phyloP scores from a whole-genome alignment of 257 asterid genomes.

The Ehretia macrophylla region DNA sequence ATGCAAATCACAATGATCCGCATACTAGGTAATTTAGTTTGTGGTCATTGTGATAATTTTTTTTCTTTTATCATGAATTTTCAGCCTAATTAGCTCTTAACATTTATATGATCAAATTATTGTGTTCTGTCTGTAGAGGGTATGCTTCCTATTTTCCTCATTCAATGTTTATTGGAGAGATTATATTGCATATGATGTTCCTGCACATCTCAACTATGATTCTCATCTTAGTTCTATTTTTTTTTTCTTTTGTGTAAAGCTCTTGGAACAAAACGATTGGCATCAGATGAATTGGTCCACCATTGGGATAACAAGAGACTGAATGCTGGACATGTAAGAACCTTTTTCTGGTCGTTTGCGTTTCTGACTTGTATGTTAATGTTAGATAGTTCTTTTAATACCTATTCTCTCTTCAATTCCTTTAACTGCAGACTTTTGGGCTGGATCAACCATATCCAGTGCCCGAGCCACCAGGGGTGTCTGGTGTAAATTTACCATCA shows the following conservation, averaged over 20 bases:
- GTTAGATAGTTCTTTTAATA: conserved; percentile 4
- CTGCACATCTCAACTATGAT: no score
- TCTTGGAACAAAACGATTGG: conserved; percentile 85
- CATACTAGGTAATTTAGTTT: no score
- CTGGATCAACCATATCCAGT: conserved; percentile 52
- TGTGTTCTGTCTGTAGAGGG: no score
- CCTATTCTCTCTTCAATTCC: conserved; percentile 9
- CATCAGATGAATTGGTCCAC: conserved; percentile 75
- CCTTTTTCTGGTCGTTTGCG: conserved; percentile 9
- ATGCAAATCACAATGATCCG: no score
- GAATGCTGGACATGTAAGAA: conserved; percentile 76
- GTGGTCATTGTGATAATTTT: no score
- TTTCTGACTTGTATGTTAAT: conserved; percentile 7
- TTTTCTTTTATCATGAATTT: no score
- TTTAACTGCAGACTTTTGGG: conserved; percentile 34
- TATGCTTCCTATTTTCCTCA: no score
- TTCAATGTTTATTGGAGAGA: no score
- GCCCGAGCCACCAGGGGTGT: conserved; percentile 33
- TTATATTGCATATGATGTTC: no score
- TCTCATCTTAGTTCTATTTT: conserved; percentile 1
- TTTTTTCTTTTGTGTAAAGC: conserved; percentile 39
- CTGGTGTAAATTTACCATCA: conserved; percentile 36
- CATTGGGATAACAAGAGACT: conserved; percentile 81
- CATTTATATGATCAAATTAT: no score
- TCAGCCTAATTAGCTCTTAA: no score